Base-by-base conservation (phyloP, 1,139 yeast genomes). In the Candida glucosophila region DNA sequence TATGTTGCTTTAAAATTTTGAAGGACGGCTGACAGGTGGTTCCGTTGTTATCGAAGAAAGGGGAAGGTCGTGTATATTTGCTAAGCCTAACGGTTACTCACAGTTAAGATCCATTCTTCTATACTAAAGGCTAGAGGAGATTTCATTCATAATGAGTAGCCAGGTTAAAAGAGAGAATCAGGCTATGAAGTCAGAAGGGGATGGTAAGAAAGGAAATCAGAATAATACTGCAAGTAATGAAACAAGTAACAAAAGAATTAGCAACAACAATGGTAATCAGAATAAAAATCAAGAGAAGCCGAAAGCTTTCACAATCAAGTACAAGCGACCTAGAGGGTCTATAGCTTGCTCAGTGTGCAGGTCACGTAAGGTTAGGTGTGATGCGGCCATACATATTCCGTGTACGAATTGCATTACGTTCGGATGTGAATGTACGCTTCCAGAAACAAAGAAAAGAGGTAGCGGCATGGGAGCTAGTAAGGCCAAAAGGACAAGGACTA, bases 401-500 rank as follows among this genome's bases (percentile, higher is more conserved):
- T 78, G 88, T 44, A 76, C 86, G 16, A 78, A 78, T 47, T 78
- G 88, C 45, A 67, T 76, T 25, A 80, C 86, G 2, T 78, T 78
- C 52, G 81, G 82, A 2, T 75, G 83, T 46, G 85, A 76, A 34
- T 78, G 88, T 52, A 57, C 61, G 19, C 59, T 77, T 25, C 85
- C 85, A 1, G 81, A 73, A 29, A 66, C 65, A 14, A 67, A 67
- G 44, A 57, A 65, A 43, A 44, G 72, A 43, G 65, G 65, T 14
- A 51, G 46, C 26, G 42, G 47, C 14, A 33, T 49, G 2, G 47
- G 34, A 2, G 53, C 50, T 14, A 38, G 50, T 8, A 45, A 49
- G 30, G 34, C 40, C 16, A 49, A 52, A 33, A 40, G 47, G 23
- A 24, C 11, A 12, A 24, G 22, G 17, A n/a, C n/a, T n/a, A n/a